Evolutionary conservation across 805 yeast species (phyloP).

Genomic region (Yamadazyma ubonensis): DNA sequence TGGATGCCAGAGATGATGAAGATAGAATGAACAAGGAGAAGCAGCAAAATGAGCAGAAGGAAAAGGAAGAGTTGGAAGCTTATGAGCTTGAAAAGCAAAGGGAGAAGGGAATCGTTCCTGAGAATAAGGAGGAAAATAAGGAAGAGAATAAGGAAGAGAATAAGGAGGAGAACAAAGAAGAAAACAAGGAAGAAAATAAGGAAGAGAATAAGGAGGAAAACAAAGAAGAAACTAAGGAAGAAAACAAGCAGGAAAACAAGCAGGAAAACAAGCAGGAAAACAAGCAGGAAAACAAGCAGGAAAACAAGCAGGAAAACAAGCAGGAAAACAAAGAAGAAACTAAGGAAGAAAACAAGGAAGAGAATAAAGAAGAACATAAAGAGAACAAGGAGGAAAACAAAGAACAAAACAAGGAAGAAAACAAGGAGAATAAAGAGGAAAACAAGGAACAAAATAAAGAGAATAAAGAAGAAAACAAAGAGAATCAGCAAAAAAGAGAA

Average conservation of each 20-base stretch:
- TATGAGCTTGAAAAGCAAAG: slow-evolving; percentile 7
- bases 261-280: slow-evolving; percentile 14
- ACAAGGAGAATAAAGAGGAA: slow-evolving; percentile 6
- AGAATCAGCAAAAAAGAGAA: neutral
- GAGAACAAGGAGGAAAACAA: neutral
- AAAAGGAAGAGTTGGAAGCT: slow-evolving; percentile 12
- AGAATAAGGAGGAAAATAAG: slow-evolving; percentile 10
- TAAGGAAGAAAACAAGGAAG: slow-evolving; percentile 5
- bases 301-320: neutral
- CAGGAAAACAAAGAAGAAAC: neutral
- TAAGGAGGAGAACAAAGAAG: slow-evolving; percentile 10
- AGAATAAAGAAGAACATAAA: neutral
- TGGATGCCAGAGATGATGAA: slow-evolving; percentile 34
- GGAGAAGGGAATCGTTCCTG: slow-evolving; percentile 12
- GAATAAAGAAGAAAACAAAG: slow-evolving; percentile 4
- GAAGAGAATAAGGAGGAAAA: slow-evolving; percentile 8
- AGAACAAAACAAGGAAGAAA: slow-evolving; percentile 10
- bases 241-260: slow-evolving; percentile 2
- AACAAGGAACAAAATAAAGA: neutral
- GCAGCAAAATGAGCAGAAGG: slow-evolving; percentile 13
- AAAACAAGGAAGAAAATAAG: slow-evolving; percentile 12
- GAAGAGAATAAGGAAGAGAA: slow-evolving; percentile 10
- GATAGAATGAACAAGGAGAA: slow-evolving; percentile 14
- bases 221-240: slow-evolving; percentile 11
- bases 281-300: slow-evolving; percentile 1